phyloP scores from a whole-genome alignment of 2,329 filamentous ascomycete genomes.

The Ceratocystis lukuohia region DNA sequence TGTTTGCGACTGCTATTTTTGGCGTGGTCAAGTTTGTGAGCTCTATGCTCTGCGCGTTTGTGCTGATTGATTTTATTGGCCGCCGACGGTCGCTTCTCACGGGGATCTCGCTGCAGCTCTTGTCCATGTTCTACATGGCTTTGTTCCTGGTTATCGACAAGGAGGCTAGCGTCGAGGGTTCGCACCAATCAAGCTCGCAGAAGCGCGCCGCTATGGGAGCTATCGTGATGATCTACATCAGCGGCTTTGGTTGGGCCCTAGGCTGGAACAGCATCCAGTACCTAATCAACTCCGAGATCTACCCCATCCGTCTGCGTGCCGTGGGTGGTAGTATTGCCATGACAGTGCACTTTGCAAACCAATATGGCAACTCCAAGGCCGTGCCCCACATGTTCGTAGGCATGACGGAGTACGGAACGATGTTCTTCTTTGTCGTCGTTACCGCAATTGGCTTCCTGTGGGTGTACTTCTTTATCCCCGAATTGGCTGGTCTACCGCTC shows the following conservation, averaged over 20 bases:
- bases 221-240: constrained; percentile 60
- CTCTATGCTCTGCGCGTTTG: constrained; percentile 56
- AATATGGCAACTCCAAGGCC: constrained; percentile 63
- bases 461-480: constrained; percentile 61
- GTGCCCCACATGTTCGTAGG: constrained; percentile 63
- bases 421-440: constrained; percentile 60
- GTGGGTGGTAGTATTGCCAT: constrained; percentile 58
- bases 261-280: constrained; percentile 71
- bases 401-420: constrained; percentile 51
- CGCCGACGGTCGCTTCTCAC: constrained; percentile 53
- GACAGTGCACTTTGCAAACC: constrained; percentile 67
- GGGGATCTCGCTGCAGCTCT: constrained; percentile 46
- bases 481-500: constrained; percentile 52
- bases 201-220: constrained; percentile 50
- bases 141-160: constrained; percentile 42
- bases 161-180: constrained; percentile 27
- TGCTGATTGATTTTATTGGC: constrained; percentile 67
- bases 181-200: constrained; percentile 32
- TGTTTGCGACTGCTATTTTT: constrained; percentile 63
- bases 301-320: constrained; percentile 59
- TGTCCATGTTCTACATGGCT: constrained; percentile 51
- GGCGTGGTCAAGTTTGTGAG: constrained; percentile 60
- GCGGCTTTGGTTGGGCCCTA: constrained; percentile 54
- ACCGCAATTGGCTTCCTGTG: constrained; percentile 54
- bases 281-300: constrained; percentile 63